phyloP scores from a whole-genome alignment of 2,329 filamentous ascomycete genomes.

The Aspergillus ruber region DNA sequence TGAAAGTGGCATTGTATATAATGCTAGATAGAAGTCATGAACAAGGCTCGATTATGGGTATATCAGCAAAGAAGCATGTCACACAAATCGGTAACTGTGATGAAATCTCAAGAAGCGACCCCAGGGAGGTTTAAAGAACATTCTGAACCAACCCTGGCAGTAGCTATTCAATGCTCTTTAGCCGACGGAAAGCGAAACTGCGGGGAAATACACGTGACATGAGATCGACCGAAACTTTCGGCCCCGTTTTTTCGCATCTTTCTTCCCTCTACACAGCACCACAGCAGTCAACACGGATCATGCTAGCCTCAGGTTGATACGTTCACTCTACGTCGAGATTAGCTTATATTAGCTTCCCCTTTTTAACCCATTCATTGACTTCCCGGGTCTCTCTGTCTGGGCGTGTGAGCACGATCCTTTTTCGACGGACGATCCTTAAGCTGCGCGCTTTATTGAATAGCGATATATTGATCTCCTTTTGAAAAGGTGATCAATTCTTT shows the following conservation, averaged over 20 bases:
- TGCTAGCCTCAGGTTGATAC: no score
- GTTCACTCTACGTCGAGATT: no score
- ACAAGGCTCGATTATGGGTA: background rate
- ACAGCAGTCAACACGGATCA: background rate
- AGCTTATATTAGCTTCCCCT: no score
- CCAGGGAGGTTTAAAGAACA: slow-evolving; percentile 1
- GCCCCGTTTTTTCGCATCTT: background rate
- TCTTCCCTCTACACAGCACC: background rate
- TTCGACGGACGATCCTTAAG: no score
- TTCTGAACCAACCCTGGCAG: background rate
- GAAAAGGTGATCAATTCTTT: no score
- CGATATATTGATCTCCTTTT: no score
- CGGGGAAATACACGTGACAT: slow-evolving; percentile 27
- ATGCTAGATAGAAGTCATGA: background rate
- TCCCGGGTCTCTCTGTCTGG: no score
- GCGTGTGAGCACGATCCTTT: no score
- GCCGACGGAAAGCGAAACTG: slow-evolving; percentile 35
- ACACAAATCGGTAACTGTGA: no score
- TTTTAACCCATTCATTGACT: no score
- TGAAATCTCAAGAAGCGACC: background rate
- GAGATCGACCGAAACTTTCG: slow-evolving; percentile 13
- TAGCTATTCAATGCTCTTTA: slow-evolving; percentile 7
- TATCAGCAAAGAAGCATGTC: background rate
- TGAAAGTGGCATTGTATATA: slow-evolving; percentile 27
- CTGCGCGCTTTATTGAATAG: no score